A percentile compares a stretch with the other conserved stretches of the same genome.
These are phyloP conservation scores for Diversispora eburnea DNA, from an alignment of 192 early-diverging fungal species.

Conservation along the genomic window DNA sequence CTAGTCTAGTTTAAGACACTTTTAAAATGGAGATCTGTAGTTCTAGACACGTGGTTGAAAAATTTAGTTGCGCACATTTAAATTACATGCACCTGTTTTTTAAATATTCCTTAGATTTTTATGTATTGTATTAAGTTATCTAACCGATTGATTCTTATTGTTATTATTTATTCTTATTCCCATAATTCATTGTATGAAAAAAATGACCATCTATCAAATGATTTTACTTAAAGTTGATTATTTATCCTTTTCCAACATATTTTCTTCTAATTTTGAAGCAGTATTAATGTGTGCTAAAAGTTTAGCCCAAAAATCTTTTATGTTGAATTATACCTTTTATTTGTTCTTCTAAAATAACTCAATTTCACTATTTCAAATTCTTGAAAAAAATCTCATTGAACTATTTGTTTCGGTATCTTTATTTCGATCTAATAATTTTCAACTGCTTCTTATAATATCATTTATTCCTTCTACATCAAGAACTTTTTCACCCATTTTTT, in stretches of 20 bases:
- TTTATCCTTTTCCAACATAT: slow-evolving; percentile 27
- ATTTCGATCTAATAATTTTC: slow-evolving; percentile 60
- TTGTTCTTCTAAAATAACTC: slow-evolving; percentile 42
- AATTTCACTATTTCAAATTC: slow-evolving; percentile 56
- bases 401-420: slow-evolving; percentile 38
- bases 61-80: too few species aligned
- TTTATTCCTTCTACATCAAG: slow-evolving; percentile 53
- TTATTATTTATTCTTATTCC: too few species aligned
- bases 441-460: slow-evolving; percentile 57
- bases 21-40: too few species aligned
- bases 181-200: too few species aligned
- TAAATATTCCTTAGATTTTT: too few species aligned
- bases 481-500: slow-evolving; percentile 60
- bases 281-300: slow-evolving; percentile 26
- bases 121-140: too few species aligned
- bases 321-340: slow-evolving; percentile 24
- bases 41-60: too few species aligned
- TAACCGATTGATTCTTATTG: too few species aligned
- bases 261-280: neutral
- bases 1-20: too few species aligned
- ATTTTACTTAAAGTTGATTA: too few species aligned
- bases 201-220: too few species aligned
- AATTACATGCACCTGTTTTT: too few species aligned
- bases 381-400: slow-evolving; percentile 54
- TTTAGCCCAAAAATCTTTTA: slow-evolving; percentile 35